phyloP scores from a whole-genome alignment of 2,329 filamentous ascomycete species.

The Sclerotinia minor region DNA sequence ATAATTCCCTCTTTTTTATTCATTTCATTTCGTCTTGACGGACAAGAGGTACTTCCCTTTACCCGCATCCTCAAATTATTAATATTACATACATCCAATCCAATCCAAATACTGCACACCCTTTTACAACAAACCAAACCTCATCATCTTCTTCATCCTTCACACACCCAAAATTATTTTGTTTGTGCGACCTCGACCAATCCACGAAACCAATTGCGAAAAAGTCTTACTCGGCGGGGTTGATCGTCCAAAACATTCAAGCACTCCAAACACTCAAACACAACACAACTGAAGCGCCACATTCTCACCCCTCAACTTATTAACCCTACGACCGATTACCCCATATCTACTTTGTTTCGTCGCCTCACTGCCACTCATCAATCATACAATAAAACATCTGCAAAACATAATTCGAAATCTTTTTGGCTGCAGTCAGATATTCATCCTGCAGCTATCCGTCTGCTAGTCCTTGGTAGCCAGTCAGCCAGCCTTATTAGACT shows the following conservation, averaged over 20 bases:
- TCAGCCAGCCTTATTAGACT: too few relatives aligned
- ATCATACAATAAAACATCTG: constrained; percentile 8
- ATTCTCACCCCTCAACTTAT: constrained; percentile 12
- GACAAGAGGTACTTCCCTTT: not conserved
- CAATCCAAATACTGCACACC: too few relatives aligned
- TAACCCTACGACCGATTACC: constrained; percentile 7
- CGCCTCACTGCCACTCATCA: constrained; percentile 4
- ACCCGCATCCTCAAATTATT: not conserved
- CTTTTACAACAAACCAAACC: not conserved
- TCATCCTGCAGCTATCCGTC: constrained; percentile 19
- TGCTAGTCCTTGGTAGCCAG: constrained; percentile 19
- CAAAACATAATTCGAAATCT: constrained; percentile 10
- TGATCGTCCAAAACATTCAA: not conserved
- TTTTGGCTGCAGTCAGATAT: constrained; percentile 14
- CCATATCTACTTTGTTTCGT: not conserved
- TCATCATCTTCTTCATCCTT: not conserved
- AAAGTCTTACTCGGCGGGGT: constrained; percentile 16
- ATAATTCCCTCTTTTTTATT: not conserved
- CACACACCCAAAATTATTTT: not conserved
- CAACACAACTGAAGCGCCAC: constrained; percentile 17
- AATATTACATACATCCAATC: not conserved
- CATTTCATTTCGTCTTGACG: not conserved
- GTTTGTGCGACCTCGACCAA: not conserved
- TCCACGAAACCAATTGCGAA: not conserved
- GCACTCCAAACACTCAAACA: not conserved